Conservation (phyloP, 2,329 filamentous ascomycete genomes). For the Fusarium cyanostomum region DNA sequence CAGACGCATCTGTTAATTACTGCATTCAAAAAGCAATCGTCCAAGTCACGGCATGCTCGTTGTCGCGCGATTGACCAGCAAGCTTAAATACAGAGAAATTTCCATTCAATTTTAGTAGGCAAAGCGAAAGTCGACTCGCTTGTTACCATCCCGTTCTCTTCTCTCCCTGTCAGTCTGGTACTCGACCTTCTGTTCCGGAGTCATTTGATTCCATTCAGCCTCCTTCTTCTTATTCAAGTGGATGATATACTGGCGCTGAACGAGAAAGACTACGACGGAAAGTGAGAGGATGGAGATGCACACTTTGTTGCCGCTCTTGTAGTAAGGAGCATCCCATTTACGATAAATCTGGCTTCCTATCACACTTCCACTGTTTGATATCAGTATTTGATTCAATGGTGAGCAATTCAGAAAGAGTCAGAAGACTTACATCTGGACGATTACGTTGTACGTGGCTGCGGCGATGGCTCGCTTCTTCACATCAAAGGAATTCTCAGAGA, state of each 20-base stretch:
- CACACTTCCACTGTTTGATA: slow-evolving; percentile 49
- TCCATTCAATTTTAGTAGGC: slow-evolving; percentile 48
- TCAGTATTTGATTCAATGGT: background rate
- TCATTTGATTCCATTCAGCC: slow-evolving; percentile 57
- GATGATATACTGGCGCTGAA: slow-evolving; percentile 56
- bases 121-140: slow-evolving; percentile 62
- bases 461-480: slow-evolving; percentile 60
- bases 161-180: slow-evolving; percentile 58
- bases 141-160: slow-evolving; percentile 59
- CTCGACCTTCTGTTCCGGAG: slow-evolving; percentile 52
- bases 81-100: background rate
- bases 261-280: slow-evolving; percentile 59
- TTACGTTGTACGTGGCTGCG: slow-evolving; percentile 59
- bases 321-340: slow-evolving; percentile 62
- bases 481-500: slow-evolving; percentile 59
- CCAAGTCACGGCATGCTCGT: background rate
- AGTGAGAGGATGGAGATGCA: slow-evolving; percentile 62
- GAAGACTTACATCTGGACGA: slow-evolving; percentile 52
- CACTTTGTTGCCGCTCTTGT: slow-evolving; percentile 66
- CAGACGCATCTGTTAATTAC: background rate
- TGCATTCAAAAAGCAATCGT: background rate
- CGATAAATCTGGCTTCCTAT: slow-evolving; percentile 60
- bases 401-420: background rate
- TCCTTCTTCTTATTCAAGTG: slow-evolving; percentile 60
- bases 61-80: background rate